phyloP scores from a whole-genome alignment of 768 basidiomycete species.

The Leccinum disarticulatum region DNA sequence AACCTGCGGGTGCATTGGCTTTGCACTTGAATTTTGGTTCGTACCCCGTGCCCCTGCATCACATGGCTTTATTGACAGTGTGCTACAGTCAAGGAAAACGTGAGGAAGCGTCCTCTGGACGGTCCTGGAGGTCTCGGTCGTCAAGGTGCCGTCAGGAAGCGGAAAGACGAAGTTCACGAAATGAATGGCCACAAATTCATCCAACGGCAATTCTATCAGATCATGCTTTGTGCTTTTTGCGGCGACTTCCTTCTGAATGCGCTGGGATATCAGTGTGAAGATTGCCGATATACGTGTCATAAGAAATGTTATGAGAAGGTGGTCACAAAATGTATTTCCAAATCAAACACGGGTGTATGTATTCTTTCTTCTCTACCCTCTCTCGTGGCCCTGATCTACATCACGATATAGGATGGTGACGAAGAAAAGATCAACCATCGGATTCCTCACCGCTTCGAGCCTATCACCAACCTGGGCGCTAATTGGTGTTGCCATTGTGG shows the following conservation, averaged over 20 bases:
- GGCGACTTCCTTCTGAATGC: slow-evolving; percentile 97
- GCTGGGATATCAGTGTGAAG: slow-evolving; percentile 98
- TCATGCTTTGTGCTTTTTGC: slow-evolving; percentile 98
- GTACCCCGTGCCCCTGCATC: slow-evolving; percentile 30
- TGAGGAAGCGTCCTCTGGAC: slow-evolving; percentile 93
- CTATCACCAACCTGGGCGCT: slow-evolving; percentile 93
- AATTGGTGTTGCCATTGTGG: slow-evolving; percentile 99
- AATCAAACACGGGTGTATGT: slow-evolving; percentile 86
- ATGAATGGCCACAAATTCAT: slow-evolving; percentile 99
- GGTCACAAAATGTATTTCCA: slow-evolving; percentile 98
- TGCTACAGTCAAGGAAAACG: slow-evolving; percentile 90
- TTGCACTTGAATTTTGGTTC: slow-evolving; percentile 89
- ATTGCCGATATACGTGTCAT: slow-evolving; percentile 98
- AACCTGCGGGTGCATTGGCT: slow-evolving; percentile 92
- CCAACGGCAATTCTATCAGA: slow-evolving; percentile 95
- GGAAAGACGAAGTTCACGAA: slow-evolving; percentile 97
- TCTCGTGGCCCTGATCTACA: slow-evolving; percentile 3
- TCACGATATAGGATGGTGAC: slow-evolving; percentile 72
- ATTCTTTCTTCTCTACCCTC: slow-evolving; percentile 30
- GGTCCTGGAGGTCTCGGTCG: slow-evolving; percentile 90
- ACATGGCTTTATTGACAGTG: slow-evolving; percentile 4
- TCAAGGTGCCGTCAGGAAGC: slow-evolving; percentile 96
- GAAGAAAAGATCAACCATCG: slow-evolving; percentile 99
- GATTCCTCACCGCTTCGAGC: slow-evolving; percentile 97
- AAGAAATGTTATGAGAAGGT: slow-evolving; percentile 99